Evolutionary conservation across 78 protist species (phyloP), one percentile per base, ranked within the genome.

Genomic region (Bodo saltans): DNA sequence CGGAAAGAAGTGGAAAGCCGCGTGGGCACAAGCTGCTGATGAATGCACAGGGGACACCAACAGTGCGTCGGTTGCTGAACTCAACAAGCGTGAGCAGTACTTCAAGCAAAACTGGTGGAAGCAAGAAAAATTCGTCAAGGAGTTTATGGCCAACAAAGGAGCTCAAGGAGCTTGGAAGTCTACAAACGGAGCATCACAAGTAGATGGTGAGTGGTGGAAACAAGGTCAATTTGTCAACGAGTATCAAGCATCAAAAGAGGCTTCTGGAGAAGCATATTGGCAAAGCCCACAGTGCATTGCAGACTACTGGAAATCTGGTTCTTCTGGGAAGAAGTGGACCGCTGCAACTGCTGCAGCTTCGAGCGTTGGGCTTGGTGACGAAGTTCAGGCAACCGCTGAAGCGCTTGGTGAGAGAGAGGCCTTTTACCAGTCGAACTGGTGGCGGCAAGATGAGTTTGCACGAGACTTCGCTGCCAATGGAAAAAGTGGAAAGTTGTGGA

Each of bases 101-200:
- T 76, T 30, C 81, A 76, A 76, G 52, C 42, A 76, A 28, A 76
- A 76, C 81, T 76, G 81, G 81, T 76, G 81, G 81, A 76, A 76
- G 81, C 12, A 68, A 4, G 42, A 68, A 29, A 11, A 32, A 3
- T 76, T 8, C 81, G 33, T 32, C 68, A 38, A 76, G 42, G 81
- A 76, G 69, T 76, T 12, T 28, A 4, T 42, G 60, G 42, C 8
- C 69, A 23, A 76, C 81, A 67, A 67, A 37, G 42, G 42, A 12
- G n/a, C 39, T 12, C 69, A 67, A 2, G 8, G 69, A 17, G 12
- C 11, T 47, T 76, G 81, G 60, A 8, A 17, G n/a, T 17, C 17
- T 17, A 17, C 60, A 8, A 17, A 8, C 60, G 60, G 60, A 8
- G 60, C n/a, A 8, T 8, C 60, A 8, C n/a, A 8, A 3, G 42